phyloP scores from a whole-genome alignment of 352 stramenopile genomes.

The Globisporangium polare region DNA sequence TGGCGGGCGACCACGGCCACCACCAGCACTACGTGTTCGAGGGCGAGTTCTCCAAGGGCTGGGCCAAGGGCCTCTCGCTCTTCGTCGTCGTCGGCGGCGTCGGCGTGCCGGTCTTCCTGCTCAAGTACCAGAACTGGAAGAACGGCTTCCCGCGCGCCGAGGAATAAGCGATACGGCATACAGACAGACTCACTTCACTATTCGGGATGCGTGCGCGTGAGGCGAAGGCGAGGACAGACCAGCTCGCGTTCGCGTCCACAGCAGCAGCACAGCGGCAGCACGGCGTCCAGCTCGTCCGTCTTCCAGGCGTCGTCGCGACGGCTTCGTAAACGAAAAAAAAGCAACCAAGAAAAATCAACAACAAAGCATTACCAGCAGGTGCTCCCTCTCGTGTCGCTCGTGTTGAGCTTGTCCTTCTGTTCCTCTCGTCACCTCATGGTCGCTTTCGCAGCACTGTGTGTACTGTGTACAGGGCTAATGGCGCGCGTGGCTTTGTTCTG shows the following conservation, averaged over 20 bases:
- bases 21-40: slow-evolving; percentile 86
- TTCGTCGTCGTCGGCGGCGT: slow-evolving; percentile 68
- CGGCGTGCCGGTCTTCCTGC: slow-evolving; percentile 51
- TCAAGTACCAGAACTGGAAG: slow-evolving; percentile 90
- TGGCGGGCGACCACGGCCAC: slow-evolving; percentile 71
- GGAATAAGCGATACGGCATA: slow-evolving; percentile 35
- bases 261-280: slow-evolving; percentile 2
- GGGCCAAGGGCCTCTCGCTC: slow-evolving; percentile 49
- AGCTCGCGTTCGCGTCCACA: neutral
- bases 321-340: slow-evolving; percentile 4
- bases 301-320: neutral
- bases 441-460: neutral
- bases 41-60: slow-evolving; percentile 73
- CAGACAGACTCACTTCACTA: slow-evolving; percentile 6
- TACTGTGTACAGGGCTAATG: too few relatives aligned
- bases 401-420: neutral
- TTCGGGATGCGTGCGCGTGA: slow-evolving; percentile 3
- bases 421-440: neutral
- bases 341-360: slow-evolving; percentile 7
- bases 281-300: neutral
- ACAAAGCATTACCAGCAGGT: slow-evolving; percentile 1
- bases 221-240: neutral
- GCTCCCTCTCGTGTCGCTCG: neutral
- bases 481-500: too few relatives aligned
- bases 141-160: slow-evolving; percentile 75